Conservation (phyloP, 768 basidiomycete species). For the Mycena alexandri region DNA sequence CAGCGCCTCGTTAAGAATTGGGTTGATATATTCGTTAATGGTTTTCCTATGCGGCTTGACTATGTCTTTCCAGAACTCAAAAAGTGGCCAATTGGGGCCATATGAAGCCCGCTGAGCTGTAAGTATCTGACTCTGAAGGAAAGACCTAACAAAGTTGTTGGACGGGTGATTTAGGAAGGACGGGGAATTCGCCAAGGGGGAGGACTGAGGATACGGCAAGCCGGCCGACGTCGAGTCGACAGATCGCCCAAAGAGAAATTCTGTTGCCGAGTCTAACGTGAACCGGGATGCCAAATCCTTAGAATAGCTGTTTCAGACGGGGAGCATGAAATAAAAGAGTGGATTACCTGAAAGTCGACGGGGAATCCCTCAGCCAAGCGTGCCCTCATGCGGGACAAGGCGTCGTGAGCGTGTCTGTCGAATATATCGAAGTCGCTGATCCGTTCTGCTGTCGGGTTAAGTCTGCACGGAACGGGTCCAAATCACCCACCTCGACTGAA, state of each 20-base stretch:
- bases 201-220: constrained; percentile 6
- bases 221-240: constrained; percentile 14
- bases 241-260: constrained; percentile 7
- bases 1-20: constrained; percentile 46
- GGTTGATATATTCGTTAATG: constrained; percentile 43
- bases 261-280: constrained; percentile 11
- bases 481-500: constrained; percentile 18
- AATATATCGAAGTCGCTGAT: constrained; percentile 33
- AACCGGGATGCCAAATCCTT: background rate
- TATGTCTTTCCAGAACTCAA: constrained; percentile 45
- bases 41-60: constrained; percentile 44
- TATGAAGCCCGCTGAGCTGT: constrained; percentile 39
- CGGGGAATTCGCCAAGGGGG: constrained; percentile 34
- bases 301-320: too few relatives aligned
- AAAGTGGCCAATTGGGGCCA: constrained; percentile 46
- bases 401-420: constrained; percentile 16
- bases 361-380: constrained; percentile 19
- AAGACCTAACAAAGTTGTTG: constrained; percentile 51
- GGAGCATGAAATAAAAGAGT: background rate
- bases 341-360: constrained; percentile 19
- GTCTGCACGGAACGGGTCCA: background rate
- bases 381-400: constrained; percentile 3
- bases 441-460: background rate
- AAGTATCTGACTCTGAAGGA: constrained; percentile 43
- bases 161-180: constrained; percentile 43